Base-by-base conservation (phyloP, 768 basidiomycete species). In the Lactarius akahatsu region DNA sequence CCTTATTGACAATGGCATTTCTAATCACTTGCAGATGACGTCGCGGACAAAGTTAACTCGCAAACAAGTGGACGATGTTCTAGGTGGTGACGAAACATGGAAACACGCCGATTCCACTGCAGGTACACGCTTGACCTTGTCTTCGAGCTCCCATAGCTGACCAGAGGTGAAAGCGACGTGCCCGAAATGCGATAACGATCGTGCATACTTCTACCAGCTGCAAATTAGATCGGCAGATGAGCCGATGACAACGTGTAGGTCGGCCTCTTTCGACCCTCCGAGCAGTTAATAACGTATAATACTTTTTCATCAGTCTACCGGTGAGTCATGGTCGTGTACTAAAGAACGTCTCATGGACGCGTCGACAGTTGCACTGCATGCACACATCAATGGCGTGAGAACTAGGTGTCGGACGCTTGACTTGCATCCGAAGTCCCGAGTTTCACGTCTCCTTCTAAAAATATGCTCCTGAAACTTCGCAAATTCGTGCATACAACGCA, bases 171-270 rank as follows among this genome's bases (percentile, higher is more conserved):
- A 50, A 62, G 85, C 80, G 1, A 77, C 80, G n/a, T 86, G 85
- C 71, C 81, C 81, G 10, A 94, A 94, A 71, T 99, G 96, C 75
- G 95, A 96, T 73, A 81, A 89, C 74, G 82, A 85, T 56, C 80
- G 87, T 57, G 96, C 96, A 4, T 98, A 95, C 77, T 99, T 92
- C 78, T 92, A 95, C 74, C 95, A 98, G 79, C 80, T 98, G 16
- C 97, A 99, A 75, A 99, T 98, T 68, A 80, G 96, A 55, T 96
- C 92, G 71, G 94, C 92, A 0, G 93, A 94, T 73, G 93, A 95
- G 73, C 92, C 91, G 18, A 94, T 94, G 92, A 94, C 91, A 13
- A 80, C 78, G 26, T 80, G 79, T 80, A 72, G 71, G 78, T 72
- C 45, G 30, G 20, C 20, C n/a, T 8, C 50, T 4, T 28, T 74